phyloP scores from a whole-genome alignment of 2,329 filamentous ascomycete genomes.

The Microsporum audouinii region DNA sequence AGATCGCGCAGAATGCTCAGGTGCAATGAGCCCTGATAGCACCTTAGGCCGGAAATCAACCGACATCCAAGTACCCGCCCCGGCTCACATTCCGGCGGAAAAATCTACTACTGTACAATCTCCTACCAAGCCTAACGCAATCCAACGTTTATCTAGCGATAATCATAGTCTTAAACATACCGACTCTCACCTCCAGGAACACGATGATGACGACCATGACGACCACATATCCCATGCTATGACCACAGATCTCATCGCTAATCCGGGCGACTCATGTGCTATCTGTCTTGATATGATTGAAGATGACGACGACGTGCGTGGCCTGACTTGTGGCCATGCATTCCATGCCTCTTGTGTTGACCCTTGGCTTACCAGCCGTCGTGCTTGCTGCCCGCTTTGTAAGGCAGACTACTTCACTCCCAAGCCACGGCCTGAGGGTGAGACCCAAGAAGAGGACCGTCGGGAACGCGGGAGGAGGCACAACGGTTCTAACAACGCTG shows the following conservation, averaged over 20 bases:
- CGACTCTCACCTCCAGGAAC: neutral
- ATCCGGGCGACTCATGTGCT: conserved; percentile 83
- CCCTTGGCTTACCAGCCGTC: conserved; percentile 86
- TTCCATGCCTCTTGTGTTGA: conserved; percentile 95
- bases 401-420: conserved; percentile 97
- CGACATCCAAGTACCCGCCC: neutral
- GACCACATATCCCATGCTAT: conserved; percentile 72
- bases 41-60: neutral
- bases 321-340: conserved; percentile 89
- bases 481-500: conserved; percentile 11
- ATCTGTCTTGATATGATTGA: conserved; percentile 93
- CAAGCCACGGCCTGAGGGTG: conserved; percentile 62
- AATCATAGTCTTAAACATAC: neutral
- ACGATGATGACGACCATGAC: conserved; percentile 56
- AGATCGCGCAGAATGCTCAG: neutral
- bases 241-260: conserved; percentile 66
- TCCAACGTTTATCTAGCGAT: neutral
- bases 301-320: conserved; percentile 89
- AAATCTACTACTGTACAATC: neutral
- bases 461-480: neutral
- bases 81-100: neutral
- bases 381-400: conserved; percentile 92
- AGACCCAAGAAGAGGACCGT: neutral
- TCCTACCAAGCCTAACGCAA: neutral
- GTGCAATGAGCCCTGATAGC: neutral